phyloP scores from a whole-genome alignment of 2,329 filamentous ascomycete species.

The Apiospora phragmitis region DNA sequence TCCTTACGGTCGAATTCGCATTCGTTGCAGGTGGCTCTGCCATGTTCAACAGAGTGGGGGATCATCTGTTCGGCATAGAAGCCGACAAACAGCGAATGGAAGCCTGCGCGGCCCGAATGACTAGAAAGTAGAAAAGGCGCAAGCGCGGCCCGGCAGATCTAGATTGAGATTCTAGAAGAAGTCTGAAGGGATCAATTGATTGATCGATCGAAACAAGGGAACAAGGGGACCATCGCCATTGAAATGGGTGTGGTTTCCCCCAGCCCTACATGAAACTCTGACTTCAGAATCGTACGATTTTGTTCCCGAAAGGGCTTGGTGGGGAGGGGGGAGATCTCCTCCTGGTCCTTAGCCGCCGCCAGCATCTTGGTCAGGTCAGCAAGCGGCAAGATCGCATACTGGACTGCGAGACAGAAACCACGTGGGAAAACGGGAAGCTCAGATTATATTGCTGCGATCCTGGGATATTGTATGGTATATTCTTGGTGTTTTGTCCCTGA shows the following conservation, averaged over 20 bases:
- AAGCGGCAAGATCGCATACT: background rate
- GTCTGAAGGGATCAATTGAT: background rate
- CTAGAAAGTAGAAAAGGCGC: background rate
- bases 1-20: background rate
- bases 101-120: background rate
- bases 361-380: background rate
- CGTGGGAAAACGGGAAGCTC: background rate
- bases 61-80: background rate
- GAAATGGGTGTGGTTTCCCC: background rate
- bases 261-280: constrained; percentile 9
- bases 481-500: background rate
- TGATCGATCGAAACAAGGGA: background rate
- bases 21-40: background rate
- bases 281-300: constrained; percentile 12
- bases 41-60: background rate
- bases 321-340: background rate
- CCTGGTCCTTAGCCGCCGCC: background rate
- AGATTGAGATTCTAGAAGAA: background rate
- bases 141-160: background rate
- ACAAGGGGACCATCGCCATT: background rate
- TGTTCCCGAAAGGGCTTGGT: constrained; percentile 6
- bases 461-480: background rate
- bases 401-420: background rate
- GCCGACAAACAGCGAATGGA: background rate
- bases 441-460: too few relatives aligned